Evolutionary conservation across 768 basidiomycete species (phyloP).

Genomic region (Mycena vitilis): DNA sequence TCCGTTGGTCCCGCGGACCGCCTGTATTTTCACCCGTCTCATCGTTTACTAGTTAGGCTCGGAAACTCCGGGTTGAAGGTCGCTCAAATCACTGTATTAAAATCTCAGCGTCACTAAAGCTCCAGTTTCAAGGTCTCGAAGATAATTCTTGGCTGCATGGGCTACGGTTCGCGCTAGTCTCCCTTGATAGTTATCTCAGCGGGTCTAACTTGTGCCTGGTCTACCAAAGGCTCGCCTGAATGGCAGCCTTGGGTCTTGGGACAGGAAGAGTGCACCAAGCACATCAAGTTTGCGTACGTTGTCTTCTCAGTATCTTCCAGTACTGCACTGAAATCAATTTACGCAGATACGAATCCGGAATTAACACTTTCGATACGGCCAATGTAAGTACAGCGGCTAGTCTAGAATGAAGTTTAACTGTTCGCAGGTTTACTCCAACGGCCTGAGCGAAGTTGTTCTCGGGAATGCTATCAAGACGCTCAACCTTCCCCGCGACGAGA

Average conservation of each 20-base stretch:
- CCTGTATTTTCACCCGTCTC: too few species aligned
- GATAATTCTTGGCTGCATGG: too few species aligned
- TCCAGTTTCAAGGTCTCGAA: too few species aligned
- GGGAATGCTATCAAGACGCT: conserved; percentile 46
- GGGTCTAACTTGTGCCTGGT: too few species aligned
- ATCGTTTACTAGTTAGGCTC: too few species aligned
- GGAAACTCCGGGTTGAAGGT: too few species aligned
- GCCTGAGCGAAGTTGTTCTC: conserved; percentile 71
- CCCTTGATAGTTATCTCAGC: too few species aligned
- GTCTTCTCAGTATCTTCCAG: neutral
- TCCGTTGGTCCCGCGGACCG: too few species aligned
- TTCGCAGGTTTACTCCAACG: conserved; percentile 70
- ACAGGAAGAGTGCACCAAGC: conserved; percentile 49
- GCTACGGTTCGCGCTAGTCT: too few species aligned
- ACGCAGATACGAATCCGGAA: conserved; percentile 63
- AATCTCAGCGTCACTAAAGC: too few species aligned
- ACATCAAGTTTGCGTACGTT: conserved; percentile 45
- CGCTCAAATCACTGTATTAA: too few species aligned
- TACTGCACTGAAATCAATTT: neutral
- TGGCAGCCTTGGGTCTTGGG: conserved; percentile 50
- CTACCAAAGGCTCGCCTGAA: conserved; percentile 31
- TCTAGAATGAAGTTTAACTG: too few species aligned
- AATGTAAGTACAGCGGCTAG: conserved; percentile 43
- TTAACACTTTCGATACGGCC: conserved; percentile 72
- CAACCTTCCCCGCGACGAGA: conserved; percentile 75